Base-by-base conservation (phyloP, 2,329 filamentous ascomycete genomes). In the Colletotrichum tamarilloi region DNA sequence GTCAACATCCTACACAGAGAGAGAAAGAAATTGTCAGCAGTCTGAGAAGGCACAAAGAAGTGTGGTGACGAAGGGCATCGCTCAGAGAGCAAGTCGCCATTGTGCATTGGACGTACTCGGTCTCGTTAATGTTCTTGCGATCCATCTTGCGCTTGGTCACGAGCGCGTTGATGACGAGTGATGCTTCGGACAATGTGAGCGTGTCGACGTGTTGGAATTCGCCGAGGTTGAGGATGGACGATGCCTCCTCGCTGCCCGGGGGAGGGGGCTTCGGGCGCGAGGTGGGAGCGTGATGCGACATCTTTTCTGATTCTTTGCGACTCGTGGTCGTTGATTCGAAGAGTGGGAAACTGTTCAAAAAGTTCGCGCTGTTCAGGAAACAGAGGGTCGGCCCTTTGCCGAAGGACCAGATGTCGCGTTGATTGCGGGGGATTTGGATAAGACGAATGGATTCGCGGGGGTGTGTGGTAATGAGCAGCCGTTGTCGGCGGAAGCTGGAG, bases 171-270 rank as follows among this genome's bases (percentile, higher is more conserved):
- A 99, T 94, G 80, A 99, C 93, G 63, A 98, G 90, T 77, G 95
- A 91, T 2, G 97, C 95, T 85, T 98, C 97, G 42, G 95, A 97
- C 66, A 98, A 90, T 58, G 95, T 98, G 75, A 99, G 88, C 6
- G 95, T 96, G 81, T 97, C 95, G 76, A 97, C 95, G 80, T 96
- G 89, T 78, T 97, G 92, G 84, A 98, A 98, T 81, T 98, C 96
- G 84, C 97, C 97, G 12, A 99, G 93, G 82, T 93, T 94, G 76
- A 98, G 91, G 68, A 91, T 91, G 8, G 90, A 87, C 62, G 93
- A 92, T 28, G 96, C 95, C 85, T 98, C 95, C 83, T 98, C 96
- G 82, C 98, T 95, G 81, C 93, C 93, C 70, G 91, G 89, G 60
- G 90, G 89, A 57, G 88, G 86, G 75, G 92, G 92, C 84, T 93